Base-by-base conservation (phyloP, 2,329 filamentous ascomycete genomes). In the Paramyrothecium sp. region DNA sequence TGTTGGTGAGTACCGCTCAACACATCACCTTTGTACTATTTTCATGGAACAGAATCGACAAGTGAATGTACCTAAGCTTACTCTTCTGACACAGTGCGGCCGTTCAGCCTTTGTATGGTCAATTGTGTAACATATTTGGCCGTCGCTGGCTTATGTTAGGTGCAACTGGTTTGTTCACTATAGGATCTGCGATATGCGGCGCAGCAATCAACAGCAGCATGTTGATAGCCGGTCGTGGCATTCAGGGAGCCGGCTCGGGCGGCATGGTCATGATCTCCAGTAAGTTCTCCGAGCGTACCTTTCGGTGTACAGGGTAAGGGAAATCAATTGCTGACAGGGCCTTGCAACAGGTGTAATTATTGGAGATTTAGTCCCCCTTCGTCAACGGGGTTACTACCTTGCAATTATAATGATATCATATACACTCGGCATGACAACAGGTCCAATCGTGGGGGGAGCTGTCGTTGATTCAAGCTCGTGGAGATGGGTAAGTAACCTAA, bases 321-420 rank as follows among this genome's bases (percentile, higher is more conserved):
- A 38, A 38, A 16, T 38, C 33, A 38, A 8, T 16, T 16, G 16
- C 16, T 38, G 16, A 38, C 33, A 38, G 33, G 33, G 51, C 26
- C 49, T 5, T 60, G 67, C 48, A n/a, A n/a, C 63, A 76, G 53
- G 54, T 12, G 20, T 61, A n/a, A 53, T 63, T 21, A 50, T 64
- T 2, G 54, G 70, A 38, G 81, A 83, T 56, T 64, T 83, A 1
- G 73, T 82, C 0, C 77, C 79, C 1, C 64, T 83, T 3, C 67
- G 74, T 2, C 67, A 80, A 57, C 65, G 79, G 51, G 73, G 74
- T 2, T 71, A 71, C 10, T 79, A 73, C 53, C 63, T 73, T 26
- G 66, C 61, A 1, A 61, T 72, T 7, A 58, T 75, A 3, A 53
- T 71, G 20, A 54, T 63, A 13, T 57, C 68, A 1, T 68, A 64